Base-by-base conservation (phyloP, 768 basidiomycete species). In the Lactarius hatsudake region DNA sequence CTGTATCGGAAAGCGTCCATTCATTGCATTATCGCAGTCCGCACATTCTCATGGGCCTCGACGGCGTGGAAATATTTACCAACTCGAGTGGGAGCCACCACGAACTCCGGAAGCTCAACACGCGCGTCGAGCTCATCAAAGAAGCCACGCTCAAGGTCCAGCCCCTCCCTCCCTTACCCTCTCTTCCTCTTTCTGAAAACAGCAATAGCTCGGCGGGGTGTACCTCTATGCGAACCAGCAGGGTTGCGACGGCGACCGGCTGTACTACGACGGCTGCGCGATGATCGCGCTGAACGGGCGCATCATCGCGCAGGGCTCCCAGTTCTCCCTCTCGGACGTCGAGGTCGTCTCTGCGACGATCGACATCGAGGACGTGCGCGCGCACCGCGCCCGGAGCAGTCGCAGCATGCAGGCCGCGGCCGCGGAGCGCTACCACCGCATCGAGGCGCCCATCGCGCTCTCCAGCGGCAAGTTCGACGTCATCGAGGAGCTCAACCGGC, bases 161-260 rank as follows among this genome's bases (percentile, higher is more conserved):
- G 26, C 13, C 5, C 34, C 5, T 36, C 60, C 7, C 42, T 34
- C 17, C 6, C 63, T 34, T 6, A 1, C 20, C 45, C 63, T 55
- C 28, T 54, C 34, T 30, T 15, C 38, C n/a, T 8, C 12, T 40
- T 8, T 23, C 13, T 43, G 32, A 53, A 53, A 23, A 15, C 32
- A 28, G 48, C 45, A 13, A 9, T 71, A 98, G 96, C 85, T 96
- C 42, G 97, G 97, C 12, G 97, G 97, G 2, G 87, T 98, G 61
- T 99, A 99, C 78, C 84, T 99, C 8, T 99, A 99, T 73, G 94
- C 97, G 10, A 99, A 99, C 75, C 97, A 99, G 73, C 96, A 97
- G 81, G 97, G 97, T 6, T 99, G 97, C 74, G 97, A 99, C 73
- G 97, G 97, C 1, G 97, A 99, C 75, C 86, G 97, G 36, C 82